Conservation (phyloP, 305 asterid genomes). For the Solanum hybrid region DNA sequence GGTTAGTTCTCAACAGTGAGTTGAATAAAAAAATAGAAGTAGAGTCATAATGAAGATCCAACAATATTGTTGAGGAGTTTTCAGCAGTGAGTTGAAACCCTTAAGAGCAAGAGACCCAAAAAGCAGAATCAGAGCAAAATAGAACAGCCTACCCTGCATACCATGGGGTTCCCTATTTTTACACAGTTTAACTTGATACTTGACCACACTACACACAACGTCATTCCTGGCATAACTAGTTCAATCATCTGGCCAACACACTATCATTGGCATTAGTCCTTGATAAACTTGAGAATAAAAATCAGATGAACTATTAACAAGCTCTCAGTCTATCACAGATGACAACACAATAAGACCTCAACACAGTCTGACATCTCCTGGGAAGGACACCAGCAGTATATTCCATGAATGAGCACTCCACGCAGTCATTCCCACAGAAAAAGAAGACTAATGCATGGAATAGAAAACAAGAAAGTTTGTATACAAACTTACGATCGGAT, state of each 20-base stretch:
- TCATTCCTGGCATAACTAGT: background rate
- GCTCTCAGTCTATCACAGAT: background rate
- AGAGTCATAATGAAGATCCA: background rate
- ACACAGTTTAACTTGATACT: background rate
- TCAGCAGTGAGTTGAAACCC: background rate
- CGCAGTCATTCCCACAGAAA: background rate
- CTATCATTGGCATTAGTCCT: background rate
- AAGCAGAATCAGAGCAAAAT: background rate
- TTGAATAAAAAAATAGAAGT: background rate
- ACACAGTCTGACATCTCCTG: background rate
- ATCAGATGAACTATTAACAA: background rate
- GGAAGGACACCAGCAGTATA: background rate
- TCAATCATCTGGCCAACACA: background rate
- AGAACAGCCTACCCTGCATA: background rate
- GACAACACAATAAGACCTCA: background rate
- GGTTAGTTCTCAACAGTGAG: background rate
- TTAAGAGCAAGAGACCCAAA: background rate
- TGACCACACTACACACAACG: background rate
- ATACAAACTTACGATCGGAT: constrained; percentile 58
- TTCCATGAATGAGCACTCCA: background rate
- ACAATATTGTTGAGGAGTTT: background rate
- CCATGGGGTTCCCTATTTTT: background rate
- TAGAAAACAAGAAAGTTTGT: background rate
- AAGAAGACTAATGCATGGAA: background rate
- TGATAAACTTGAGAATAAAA: background rate